phyloP scores from a whole-genome alignment of 2,329 filamentous ascomycete species.

The Neodidymelliopsis sp. region DNA sequence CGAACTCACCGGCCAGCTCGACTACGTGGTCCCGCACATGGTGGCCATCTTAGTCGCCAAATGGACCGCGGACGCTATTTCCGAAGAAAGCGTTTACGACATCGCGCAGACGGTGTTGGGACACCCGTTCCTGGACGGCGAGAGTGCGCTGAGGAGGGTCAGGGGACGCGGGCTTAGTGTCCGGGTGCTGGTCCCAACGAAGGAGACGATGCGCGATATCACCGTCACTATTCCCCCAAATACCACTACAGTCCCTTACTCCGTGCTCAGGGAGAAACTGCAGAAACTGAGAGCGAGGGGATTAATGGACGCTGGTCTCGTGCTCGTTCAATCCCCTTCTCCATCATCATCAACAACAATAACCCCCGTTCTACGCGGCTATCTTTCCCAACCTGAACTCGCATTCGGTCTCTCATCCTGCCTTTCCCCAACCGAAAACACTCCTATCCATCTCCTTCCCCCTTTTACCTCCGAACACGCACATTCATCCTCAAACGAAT shows the following conservation, averaged over 20 bases:
- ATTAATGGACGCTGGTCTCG: slow-evolving; percentile 65
- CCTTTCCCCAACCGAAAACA: slow-evolving; percentile 29
- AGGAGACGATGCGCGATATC: slow-evolving; percentile 64
- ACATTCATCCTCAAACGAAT: too few relatives aligned
- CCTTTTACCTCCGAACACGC: too few relatives aligned
- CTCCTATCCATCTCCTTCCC: too few relatives aligned
- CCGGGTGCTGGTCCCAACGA: slow-evolving; percentile 60
- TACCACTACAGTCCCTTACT: slow-evolving; percentile 56
- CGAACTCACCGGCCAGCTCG: slow-evolving; percentile 64
- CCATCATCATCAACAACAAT: too few relatives aligned
- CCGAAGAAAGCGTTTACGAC: slow-evolving; percentile 64
- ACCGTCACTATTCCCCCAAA: slow-evolving; percentile 57
- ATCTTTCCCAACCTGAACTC: slow-evolving; percentile 63
- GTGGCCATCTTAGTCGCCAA: slow-evolving; percentile 66
- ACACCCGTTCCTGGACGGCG: slow-evolving; percentile 65
- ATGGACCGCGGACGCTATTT: slow-evolving; percentile 64
- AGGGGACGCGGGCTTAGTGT: slow-evolving; percentile 51
- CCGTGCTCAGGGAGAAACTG: slow-evolving; percentile 56
- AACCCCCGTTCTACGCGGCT: slow-evolving; percentile 61
- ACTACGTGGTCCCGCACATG: slow-evolving; percentile 66
- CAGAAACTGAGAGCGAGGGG: slow-evolving; percentile 57
- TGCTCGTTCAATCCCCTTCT: slow-evolving; percentile 56
- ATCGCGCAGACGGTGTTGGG: slow-evolving; percentile 66
- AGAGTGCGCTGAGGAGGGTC: slow-evolving; percentile 56
- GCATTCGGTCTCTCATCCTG: slow-evolving; percentile 57